Evolutionary conservation across 176 grass and related monocot genomes (phyloP), one percentile per base, ranked within the genome.

Genomic region (Ensete glaucum): DNA sequence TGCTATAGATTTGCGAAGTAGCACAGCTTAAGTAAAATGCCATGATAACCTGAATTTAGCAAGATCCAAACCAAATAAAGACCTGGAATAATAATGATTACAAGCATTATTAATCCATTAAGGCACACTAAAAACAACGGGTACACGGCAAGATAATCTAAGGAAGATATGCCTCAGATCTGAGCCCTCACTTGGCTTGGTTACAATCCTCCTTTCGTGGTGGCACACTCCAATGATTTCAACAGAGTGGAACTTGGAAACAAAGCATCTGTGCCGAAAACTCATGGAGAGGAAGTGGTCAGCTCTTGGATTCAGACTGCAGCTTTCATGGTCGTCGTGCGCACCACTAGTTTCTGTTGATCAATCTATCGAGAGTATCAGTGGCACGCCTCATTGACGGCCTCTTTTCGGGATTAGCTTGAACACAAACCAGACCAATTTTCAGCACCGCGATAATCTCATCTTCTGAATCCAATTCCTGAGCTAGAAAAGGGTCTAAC

Each of bases 361-460:
- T 66, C 24, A 83, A 52, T 48, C 81, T 81, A 24, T 94, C 95
- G 76, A 99, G 76, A 69, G 82, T 83, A 43, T 99, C 90, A 9
- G 53, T 51, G 0, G 88, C 95, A 79, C 88, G 71, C 77, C 88
- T 89, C 88, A 94, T 91, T 1, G 63, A 76, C 0, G 88, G 90
- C 69, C 95, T 89, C 67, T 76, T 84, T 76, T 94, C 90, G 11
- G 82, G 84, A 75, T 87, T 87, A 4, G 75, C 72, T 64, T 89
- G 86, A 58, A 99, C 86, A 2, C 95, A 99, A 26, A 80, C 82
- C 4, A 99, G 83, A 73, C 90, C 80, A 11, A 94, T 86, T 80
- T 99, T 94, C 56, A 99, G 84, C 24, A 85, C 86, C 21, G 80
- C 60, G 1, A 99, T 87, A 64, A 99, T 91, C 84, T 99, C 90